These are phyloP conservation scores for Eucalyptus polyanthemos DNA, from an alignment of 345 rosid species.

Conservation along the genomic window DNA sequence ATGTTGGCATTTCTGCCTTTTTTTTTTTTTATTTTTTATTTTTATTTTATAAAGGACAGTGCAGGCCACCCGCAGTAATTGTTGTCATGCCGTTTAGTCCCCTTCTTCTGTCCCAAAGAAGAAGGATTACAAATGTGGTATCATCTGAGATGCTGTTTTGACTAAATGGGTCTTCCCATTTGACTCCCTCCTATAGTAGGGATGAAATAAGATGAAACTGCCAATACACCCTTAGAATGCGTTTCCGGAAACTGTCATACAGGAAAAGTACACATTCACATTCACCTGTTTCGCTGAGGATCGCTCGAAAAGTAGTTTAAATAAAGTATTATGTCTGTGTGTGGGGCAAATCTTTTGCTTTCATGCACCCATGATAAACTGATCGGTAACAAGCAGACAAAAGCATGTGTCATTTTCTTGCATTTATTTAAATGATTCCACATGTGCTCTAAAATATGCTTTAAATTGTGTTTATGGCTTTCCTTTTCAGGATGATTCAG, in stretches of 20 bases:
- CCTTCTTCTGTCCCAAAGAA: not conserved
- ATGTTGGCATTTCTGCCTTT: not conserved
- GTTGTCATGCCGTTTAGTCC: not conserved
- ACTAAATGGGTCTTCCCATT: not conserved
- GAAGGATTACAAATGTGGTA: not conserved
- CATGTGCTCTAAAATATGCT: not conserved
- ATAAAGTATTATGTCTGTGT: not conserved
- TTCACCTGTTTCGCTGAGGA: not conserved
- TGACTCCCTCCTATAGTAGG: not conserved
- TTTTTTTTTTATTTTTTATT: too few species aligned
- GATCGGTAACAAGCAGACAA: not conserved
- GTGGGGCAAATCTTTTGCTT: not conserved
- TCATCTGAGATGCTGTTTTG: not conserved
- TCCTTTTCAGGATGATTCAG: conserved; percentile 62
- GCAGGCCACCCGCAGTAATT: not conserved
- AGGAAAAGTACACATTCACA: not conserved
- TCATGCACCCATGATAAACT: not conserved
- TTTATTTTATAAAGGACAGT: not conserved
- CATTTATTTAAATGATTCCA: not conserved
- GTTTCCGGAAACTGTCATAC: not conserved
- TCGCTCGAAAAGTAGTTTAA: not conserved
- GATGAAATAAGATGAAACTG: not conserved
- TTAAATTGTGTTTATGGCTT: not conserved
- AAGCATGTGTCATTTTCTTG: not conserved
- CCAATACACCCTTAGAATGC: not conserved